A percentile compares a stretch with the other conserved stretches of the same genome.
phyloP scores from a whole-genome alignment of 208 protist species.

The Leishmania arabica region DNA sequence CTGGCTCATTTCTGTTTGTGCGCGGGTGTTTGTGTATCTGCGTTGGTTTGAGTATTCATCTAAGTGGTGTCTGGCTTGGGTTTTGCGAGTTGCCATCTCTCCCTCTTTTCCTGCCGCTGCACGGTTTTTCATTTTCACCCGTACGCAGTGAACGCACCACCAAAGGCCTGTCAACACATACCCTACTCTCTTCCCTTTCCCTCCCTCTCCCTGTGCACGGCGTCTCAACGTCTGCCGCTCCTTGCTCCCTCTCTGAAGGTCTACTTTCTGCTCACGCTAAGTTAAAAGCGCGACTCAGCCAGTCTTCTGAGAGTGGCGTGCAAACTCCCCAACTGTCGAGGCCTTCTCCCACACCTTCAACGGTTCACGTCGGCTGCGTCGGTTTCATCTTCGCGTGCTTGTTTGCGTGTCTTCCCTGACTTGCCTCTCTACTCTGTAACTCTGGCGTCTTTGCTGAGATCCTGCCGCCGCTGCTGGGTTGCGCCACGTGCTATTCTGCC shows the following conservation, averaged over 20 bases:
- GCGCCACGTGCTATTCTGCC: not conserved
- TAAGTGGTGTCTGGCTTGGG: not conserved
- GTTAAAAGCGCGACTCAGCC: constrained; percentile 4
- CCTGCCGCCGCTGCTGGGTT: not conserved
- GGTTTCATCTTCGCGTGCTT: not conserved
- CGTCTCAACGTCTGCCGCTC: not conserved
- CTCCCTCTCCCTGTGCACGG: not conserved
- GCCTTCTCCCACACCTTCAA: not conserved
- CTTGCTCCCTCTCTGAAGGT: not conserved
- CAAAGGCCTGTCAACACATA: not conserved
- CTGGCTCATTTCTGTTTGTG: not conserved
- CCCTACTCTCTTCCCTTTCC: not conserved
- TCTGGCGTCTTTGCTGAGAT: not conserved
- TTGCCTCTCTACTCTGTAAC: not conserved
- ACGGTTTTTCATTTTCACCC: not conserved
- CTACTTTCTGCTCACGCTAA: constrained; percentile 1
- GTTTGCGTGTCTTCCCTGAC: not conserved
- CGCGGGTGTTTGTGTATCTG: not conserved
- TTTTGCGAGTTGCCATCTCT: not conserved
- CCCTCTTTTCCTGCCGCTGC: not conserved
- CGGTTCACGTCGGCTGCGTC: not conserved
- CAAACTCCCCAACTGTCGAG: not conserved
- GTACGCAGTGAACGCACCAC: not conserved
- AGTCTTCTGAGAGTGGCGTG: not conserved
- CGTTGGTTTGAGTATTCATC: not conserved